phyloP scores from a whole-genome alignment of 306 rosid species.

The Trifolium repens region DNA sequence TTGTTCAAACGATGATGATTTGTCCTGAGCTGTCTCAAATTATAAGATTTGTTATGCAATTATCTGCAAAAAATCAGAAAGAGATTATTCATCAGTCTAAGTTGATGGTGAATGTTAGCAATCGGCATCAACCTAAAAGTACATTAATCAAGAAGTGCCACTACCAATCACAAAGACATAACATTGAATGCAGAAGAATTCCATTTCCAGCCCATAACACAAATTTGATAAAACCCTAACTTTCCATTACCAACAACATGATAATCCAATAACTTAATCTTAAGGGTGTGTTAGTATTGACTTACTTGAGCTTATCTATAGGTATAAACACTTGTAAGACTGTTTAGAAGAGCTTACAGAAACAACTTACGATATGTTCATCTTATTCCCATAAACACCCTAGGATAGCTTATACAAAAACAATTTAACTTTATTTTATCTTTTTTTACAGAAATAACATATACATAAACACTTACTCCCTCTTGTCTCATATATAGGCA shows the following conservation, averaged over 20 bases:
- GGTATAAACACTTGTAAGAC: too few species aligned
- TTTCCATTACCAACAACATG: slow-evolving; percentile 9
- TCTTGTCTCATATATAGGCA: too few species aligned
- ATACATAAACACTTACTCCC: too few species aligned
- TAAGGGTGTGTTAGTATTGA: background rate
- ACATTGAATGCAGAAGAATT: slow-evolving; percentile 17
- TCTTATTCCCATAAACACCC: too few species aligned
- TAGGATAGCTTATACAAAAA: too few species aligned
- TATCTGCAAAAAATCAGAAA: slow-evolving; percentile 46
- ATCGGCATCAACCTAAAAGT: background rate
- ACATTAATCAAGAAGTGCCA: slow-evolving; percentile 10
- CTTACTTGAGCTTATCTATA: too few species aligned
- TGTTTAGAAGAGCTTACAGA: too few species aligned
- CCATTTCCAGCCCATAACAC: slow-evolving; percentile 29
- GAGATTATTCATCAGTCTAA: slow-evolving; percentile 17
- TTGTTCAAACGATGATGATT: slow-evolving; percentile 33
- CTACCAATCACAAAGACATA: slow-evolving; percentile 23
- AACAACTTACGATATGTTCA: too few species aligned
- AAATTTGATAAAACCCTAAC: slow-evolving; percentile 34
- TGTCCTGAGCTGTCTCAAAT: slow-evolving; percentile 36
- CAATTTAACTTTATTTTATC: too few species aligned
- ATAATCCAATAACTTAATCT: slow-evolving; percentile 14
- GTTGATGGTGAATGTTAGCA: slow-evolving; percentile 5
- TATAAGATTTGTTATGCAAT: slow-evolving; percentile 30
- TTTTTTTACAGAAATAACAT: too few species aligned